phyloP scores from a whole-genome alignment of 1,284 basidiomycete genomes.

The Boletus semigastroideus region DNA sequence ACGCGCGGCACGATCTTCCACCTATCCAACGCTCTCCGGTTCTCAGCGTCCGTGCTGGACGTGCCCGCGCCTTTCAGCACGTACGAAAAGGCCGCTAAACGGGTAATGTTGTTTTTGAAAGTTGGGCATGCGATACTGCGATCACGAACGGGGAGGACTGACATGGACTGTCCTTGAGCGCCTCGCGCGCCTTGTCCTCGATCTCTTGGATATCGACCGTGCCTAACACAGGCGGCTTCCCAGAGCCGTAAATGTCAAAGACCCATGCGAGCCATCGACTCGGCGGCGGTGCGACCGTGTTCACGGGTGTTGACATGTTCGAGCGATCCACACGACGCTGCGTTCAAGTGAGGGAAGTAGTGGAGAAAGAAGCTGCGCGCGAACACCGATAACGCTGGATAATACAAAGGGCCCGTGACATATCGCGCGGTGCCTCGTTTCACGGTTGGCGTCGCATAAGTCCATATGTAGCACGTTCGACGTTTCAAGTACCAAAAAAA shows the following conservation, averaged over 20 bases:
- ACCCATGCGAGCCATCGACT: constrained; percentile 26
- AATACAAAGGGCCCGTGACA: too few species aligned
- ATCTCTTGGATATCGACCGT: constrained; percentile 43
- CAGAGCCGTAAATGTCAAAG: constrained; percentile 24
- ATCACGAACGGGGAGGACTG: constrained; percentile 4
- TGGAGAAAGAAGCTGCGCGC: too few species aligned
- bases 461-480: too few species aligned
- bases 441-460: too few species aligned
- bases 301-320: constrained; percentile 16
- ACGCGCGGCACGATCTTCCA: constrained; percentile 74
- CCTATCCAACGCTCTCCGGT: constrained; percentile 53
- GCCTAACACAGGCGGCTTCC: constrained; percentile 36
- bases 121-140: background rate
- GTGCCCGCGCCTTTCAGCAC: constrained; percentile 64
- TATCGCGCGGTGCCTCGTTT: too few species aligned
- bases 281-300: constrained; percentile 19
- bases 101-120: background rate
- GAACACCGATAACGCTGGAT: too few species aligned
- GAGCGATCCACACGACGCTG: too few species aligned
- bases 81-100: constrained; percentile 59
- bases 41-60: constrained; percentile 54
- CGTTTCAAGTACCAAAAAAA: too few species aligned
- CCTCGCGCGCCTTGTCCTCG: constrained; percentile 45
- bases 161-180: constrained; percentile 41
- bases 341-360: too few species aligned